Base-by-base conservation (phyloP, 2,329 filamentous ascomycete genomes). In the Sordariomycetes sp. region DNA sequence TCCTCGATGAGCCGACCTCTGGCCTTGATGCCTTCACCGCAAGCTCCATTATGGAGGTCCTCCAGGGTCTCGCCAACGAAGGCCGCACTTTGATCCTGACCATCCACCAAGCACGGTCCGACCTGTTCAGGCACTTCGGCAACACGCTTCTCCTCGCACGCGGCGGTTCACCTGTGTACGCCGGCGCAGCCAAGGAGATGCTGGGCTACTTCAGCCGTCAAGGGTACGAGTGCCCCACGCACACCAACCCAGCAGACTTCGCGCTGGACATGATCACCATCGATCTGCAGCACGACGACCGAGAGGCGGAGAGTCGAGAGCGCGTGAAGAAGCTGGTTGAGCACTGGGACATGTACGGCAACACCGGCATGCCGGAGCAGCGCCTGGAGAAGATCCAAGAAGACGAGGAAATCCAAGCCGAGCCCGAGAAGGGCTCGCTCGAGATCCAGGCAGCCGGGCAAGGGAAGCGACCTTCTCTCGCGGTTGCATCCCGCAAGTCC, bases 1-100 rank as follows among this genome's bases (percentile, higher is more conserved):
- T 88, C 0, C 68, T 88, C 0, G 83, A 88, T 39, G 83, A 88
- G 44, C 83, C 84, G 0, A 82, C 83, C 0, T 84, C 78, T 4
- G 83, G 84, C 0, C 58, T 87, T 0, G 84, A 88, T 47, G 81
- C 82, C 0, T 87, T 87, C 45, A 87, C 82, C 0, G 82, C 83
- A 2, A 75, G 70, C 34, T 86, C 82, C 2, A 86, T 87, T 41
- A 75, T 86, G 55, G 79, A 85, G 39, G 80, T 87, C 3, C 66
- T 87, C 1, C 68, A 73, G 17, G 77, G 77, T 3, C 63, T 88
- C 3, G 81, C 82, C 1, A 71, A 75, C 16, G 82, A 87, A 56
- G 82, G 82, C 2, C 72, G 82, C 6, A 87, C 82, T 0, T 54
- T 87, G 2, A 74, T 87, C 28, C 63, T 86, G n/a, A 86, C 82